phyloP scores from a whole-genome alignment of 2,329 filamentous ascomycete genomes.

The Phyllosticta citribraziliensis region DNA sequence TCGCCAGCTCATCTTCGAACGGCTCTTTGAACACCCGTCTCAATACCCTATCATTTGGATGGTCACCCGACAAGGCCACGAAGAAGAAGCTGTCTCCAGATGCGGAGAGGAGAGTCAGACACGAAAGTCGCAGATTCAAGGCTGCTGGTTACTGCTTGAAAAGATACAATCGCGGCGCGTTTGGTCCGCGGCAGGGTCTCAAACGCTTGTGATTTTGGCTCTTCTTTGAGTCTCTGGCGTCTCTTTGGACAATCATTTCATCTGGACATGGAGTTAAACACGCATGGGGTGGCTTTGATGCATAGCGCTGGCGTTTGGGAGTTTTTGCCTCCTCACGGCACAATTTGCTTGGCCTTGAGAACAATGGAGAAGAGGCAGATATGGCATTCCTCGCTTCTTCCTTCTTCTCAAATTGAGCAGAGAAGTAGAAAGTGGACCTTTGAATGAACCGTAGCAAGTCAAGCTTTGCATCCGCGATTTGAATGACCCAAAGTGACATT shows the following conservation, averaged over 20 bases:
- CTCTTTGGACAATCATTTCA: neutral
- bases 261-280: neutral
- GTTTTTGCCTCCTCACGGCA: neutral
- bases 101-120: slow-evolving; percentile 19
- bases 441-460: neutral
- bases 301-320: slow-evolving; percentile 8
- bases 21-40: slow-evolving; percentile 18
- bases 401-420: neutral
- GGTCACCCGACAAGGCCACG: slow-evolving; percentile 15
- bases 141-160: slow-evolving; percentile 23
- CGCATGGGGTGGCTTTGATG: neutral
- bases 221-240: neutral
- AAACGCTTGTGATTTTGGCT: slow-evolving; percentile 18
- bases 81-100: slow-evolving; percentile 20
- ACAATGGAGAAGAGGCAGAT: neutral
- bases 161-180: slow-evolving; percentile 27
- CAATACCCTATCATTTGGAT: slow-evolving; percentile 11
- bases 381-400: neutral
- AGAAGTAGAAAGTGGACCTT: neutral
- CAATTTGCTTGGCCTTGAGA: neutral
- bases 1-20: slow-evolving; percentile 22
- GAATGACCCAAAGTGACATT: neutral
- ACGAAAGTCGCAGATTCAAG: slow-evolving; percentile 27
- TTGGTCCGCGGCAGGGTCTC: slow-evolving; percentile 27
- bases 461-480: neutral